These are phyloP conservation scores for Daucus carota DNA, from an alignment of 129 eudicot genomes.

Conservation along the genomic window DH1_v3.0 NC_030388.2:24488501-24489000, in stretches of 20 bases:
- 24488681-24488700: slow-evolving; percentile 71
- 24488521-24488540: slow-evolving; percentile 87
- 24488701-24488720: slow-evolving; percentile 59
- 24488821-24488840: slow-evolving; percentile 86
- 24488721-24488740: slow-evolving; percentile 62
- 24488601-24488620: slow-evolving; percentile 52
- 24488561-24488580: slow-evolving; percentile 50
- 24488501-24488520: slow-evolving; percentile 84
- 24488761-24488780: slow-evolving; percentile 91
- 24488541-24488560: slow-evolving; percentile 65
- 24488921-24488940: slow-evolving; percentile 49
- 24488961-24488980: slow-evolving; percentile 48
- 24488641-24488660: slow-evolving; percentile 38
- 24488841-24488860: slow-evolving; percentile 73
- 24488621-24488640: slow-evolving; percentile 48
- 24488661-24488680: slow-evolving; percentile 59
- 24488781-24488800: slow-evolving; percentile 57
- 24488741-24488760: slow-evolving; percentile 77
- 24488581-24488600: slow-evolving; percentile 75
- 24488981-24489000: slow-evolving; percentile 46
- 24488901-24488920: slow-evolving; percentile 49
- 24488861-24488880: slow-evolving; percentile 57
- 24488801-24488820: slow-evolving; percentile 96
- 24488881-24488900: slow-evolving; percentile 48
- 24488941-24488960: slow-evolving; percentile 36